These are phyloP conservation scores for Trichoderma asperelloides DNA, from an alignment of 495 filamentous ascomycete species.

Conservation along the genomic window DNA sequence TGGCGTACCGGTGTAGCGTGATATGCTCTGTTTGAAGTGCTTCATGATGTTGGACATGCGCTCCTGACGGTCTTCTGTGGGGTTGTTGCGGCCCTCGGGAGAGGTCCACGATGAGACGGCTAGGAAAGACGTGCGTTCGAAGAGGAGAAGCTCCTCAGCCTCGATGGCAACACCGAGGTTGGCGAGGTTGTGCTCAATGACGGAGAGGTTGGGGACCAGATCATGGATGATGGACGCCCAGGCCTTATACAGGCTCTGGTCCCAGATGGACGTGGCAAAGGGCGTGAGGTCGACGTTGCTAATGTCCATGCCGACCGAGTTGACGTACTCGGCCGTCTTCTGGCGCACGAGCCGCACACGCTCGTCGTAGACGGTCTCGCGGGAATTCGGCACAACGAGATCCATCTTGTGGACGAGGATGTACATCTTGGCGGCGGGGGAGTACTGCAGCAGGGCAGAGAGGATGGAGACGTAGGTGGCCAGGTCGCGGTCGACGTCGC, in stretches of 20 bases:
- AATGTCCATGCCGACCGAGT: slow-evolving; percentile 23
- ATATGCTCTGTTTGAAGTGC: slow-evolving; percentile 76
- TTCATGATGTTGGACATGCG: slow-evolving; percentile 94
- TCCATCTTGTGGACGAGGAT: slow-evolving; percentile 98
- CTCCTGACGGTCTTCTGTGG: slow-evolving; percentile 86
- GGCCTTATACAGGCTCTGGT: slow-evolving; percentile 94
- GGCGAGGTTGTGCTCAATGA: slow-evolving; percentile 75
- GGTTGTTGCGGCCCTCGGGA: slow-evolving; percentile 63
- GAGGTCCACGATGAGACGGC: slow-evolving; percentile 82
- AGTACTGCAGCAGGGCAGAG: slow-evolving; percentile 74
- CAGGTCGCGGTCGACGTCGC: slow-evolving; percentile 84
- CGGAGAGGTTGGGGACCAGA: slow-evolving; percentile 83
- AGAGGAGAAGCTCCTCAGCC: slow-evolving; percentile 89
- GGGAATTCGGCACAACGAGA: slow-evolving; percentile 71
- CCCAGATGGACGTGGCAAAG: slow-evolving; percentile 96
- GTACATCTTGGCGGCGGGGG: slow-evolving; percentile 75
- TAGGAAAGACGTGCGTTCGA: slow-evolving; percentile 91
- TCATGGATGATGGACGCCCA: slow-evolving; percentile 97
- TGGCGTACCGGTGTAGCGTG: slow-evolving; percentile 40
- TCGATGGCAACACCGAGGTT: slow-evolving; percentile 73
- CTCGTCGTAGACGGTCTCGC: slow-evolving; percentile 73
- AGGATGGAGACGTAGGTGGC: slow-evolving; percentile 83
- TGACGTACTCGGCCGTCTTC: slow-evolving; percentile 61
- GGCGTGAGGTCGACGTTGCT: slow-evolving; percentile 33
- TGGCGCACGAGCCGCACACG: slow-evolving; percentile 62